A percentile compares a stretch with the other conserved stretches of the same genome.
These are phyloP conservation scores for Odonthalia washingtoniensis DNA, from an alignment of 31 red algal species.

Conservation along the genomic window DNA sequence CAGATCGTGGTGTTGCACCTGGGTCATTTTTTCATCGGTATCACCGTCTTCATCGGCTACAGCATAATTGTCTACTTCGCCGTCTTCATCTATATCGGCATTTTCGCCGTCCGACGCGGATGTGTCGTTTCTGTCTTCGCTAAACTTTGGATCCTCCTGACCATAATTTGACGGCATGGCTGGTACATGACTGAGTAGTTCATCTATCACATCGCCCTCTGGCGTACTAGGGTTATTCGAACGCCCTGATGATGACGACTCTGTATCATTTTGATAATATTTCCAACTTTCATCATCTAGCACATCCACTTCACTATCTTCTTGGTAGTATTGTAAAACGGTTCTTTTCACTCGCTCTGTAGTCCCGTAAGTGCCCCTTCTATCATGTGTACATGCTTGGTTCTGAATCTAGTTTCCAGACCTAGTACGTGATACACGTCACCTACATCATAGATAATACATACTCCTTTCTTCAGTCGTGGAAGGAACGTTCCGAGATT, in stretches of 20 bases:
- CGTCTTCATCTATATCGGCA: neutral
- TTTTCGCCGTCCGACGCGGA: neutral
- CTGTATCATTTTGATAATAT: too few species aligned
- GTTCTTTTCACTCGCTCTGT: too few species aligned
- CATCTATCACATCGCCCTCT: too few species aligned
- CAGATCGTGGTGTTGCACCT: neutral
- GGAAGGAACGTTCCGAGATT: neutral
- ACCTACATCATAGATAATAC: slow-evolving; percentile 4
- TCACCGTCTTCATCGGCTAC: too few species aligned
- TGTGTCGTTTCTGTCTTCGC: neutral
- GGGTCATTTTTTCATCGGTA: too few species aligned
- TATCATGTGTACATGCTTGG: slow-evolving; percentile 43
- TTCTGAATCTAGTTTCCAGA: neutral
- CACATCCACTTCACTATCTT: too few species aligned
- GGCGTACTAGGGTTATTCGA: too few species aligned
- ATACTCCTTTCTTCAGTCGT: neutral
- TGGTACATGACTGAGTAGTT: neutral
- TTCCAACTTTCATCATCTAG: too few species aligned
- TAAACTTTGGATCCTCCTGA: too few species aligned
- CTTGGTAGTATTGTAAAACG: too few species aligned
- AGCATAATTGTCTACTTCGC: neutral
- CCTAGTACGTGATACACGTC: slow-evolving; percentile 6
- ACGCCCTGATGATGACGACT: too few species aligned
- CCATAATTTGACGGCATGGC: neutral
- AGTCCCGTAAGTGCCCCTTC: neutral